These are phyloP conservation scores for Sordariomycetes sp. DNA, from an alignment of 2,329 filamentous ascomycete genomes.

Conservation along the genomic window DNA sequence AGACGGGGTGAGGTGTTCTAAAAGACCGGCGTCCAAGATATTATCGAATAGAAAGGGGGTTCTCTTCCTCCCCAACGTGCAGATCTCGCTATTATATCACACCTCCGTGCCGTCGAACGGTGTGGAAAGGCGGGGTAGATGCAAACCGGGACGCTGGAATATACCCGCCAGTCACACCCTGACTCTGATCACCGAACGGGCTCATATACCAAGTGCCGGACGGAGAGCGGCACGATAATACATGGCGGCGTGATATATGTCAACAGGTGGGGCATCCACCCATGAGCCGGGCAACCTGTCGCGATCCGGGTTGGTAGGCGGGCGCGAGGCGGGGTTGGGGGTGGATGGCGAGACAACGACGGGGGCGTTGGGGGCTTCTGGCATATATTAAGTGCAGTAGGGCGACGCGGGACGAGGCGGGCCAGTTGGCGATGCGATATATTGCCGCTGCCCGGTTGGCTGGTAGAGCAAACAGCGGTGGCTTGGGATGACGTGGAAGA, in stretches of 20 bases:
- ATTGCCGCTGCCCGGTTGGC: background rate
- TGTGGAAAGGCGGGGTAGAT: slow-evolving; percentile 1
- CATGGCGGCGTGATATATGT: slow-evolving; percentile 1
- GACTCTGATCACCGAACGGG: background rate
- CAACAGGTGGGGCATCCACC: background rate
- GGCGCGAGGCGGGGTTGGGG: background rate
- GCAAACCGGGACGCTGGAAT: background rate
- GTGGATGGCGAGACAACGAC: background rate
- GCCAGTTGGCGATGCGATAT: background rate
- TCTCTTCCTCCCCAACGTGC: background rate
- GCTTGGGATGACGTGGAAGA: background rate
- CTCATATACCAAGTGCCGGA: background rate
- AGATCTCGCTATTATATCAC: background rate
- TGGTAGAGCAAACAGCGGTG: background rate
- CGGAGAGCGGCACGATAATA: background rate
- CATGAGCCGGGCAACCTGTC: background rate
- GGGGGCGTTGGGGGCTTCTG: background rate
- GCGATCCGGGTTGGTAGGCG: background rate
- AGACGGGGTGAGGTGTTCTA: background rate
- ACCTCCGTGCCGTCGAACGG: slow-evolving; percentile 1
- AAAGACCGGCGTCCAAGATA: background rate
- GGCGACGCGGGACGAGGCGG: background rate
- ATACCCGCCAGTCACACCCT: background rate
- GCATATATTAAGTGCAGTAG: background rate
- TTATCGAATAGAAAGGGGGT: background rate